Conservation (phyloP, 345 rosid species). For the Citrus mangshanensis region DNA sequence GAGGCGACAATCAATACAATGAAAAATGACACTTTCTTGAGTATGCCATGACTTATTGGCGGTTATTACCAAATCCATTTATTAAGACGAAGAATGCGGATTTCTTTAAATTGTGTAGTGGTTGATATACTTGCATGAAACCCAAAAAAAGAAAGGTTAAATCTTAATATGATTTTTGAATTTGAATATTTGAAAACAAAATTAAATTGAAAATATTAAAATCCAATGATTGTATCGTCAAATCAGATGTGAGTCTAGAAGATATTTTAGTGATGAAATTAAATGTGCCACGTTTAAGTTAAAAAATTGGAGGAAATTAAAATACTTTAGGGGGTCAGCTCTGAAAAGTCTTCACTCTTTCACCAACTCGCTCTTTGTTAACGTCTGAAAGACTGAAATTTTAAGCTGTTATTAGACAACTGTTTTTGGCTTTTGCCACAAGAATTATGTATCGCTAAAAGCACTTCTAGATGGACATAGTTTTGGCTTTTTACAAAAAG, state of each 20-base stretch:
- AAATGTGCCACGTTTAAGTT: neutral
- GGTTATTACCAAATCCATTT: neutral
- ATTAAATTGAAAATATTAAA: neutral
- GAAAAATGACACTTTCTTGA: neutral
- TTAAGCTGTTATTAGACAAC: neutral
- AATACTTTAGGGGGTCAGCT: neutral
- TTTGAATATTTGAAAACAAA: neutral
- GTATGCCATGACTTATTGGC: neutral
- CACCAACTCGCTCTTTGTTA: neutral
- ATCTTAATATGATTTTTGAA: neutral
- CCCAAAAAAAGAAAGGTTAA: fast-evolving
- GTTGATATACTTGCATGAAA: too few relatives aligned
- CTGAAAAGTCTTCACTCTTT: neutral
- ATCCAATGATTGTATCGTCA: neutral
- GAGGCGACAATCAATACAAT: neutral
- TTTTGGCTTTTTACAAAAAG: neutral
- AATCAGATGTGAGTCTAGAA: neutral
- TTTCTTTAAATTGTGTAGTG: too few relatives aligned
- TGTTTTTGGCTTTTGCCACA: neutral
- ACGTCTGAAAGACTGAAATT: neutral
- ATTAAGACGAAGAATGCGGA: too few relatives aligned
- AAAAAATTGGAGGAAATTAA: neutral
- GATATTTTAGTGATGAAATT: neutral
- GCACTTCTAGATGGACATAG: neutral
- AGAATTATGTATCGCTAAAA: neutral